Evolutionary conservation across 2,329 filamentous ascomycete genomes (phyloP).

Genomic region (Plenodomus biglobosus): DNA sequence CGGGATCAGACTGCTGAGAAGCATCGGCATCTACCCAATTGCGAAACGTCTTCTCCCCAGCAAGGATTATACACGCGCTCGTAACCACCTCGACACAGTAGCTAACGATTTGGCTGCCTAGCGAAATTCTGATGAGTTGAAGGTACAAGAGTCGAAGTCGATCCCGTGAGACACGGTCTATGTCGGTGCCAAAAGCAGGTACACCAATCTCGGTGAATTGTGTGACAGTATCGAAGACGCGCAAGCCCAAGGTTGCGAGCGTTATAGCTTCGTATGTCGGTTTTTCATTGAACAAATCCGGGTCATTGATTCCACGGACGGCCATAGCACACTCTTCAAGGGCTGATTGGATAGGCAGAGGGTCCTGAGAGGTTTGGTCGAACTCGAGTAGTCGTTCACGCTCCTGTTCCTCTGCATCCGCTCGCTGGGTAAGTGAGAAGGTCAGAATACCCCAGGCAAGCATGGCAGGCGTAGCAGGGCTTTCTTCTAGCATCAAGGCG

Average conservation of each 20-base stretch:
- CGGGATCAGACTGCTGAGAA: conserved; percentile 29
- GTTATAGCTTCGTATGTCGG: conserved; percentile 31
- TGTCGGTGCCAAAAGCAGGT: conserved; percentile 50
- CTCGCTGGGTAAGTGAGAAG: conserved; percentile 28
- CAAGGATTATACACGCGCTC: conserved; percentile 65
- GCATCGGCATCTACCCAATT: conserved; percentile 30
- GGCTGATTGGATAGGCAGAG: conserved; percentile 6
- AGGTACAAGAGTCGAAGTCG: conserved; percentile 66
- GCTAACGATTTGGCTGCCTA: conserved; percentile 60
- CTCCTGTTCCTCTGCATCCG: conserved; percentile 28
- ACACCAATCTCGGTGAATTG: conserved; percentile 30
- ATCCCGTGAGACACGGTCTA: conserved; percentile 59
- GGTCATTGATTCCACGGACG: conserved; percentile 24
- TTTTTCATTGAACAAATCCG: conserved; percentile 31
- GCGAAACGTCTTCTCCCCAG: conserved; percentile 50
- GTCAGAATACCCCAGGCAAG: conserved; percentile 78
- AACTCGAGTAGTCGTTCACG: conserved; percentile 32
- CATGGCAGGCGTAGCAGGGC: conserved; percentile 69
- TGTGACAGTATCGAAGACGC: conserved; percentile 30
- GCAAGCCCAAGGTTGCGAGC: conserved; percentile 24
- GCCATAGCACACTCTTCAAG: conserved; percentile 34
- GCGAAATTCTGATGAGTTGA: conserved; percentile 68
- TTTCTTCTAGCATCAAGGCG: conserved; percentile 56
- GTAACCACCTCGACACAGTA: conserved; percentile 73
- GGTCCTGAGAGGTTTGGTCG: conserved; percentile 14